These are phyloP conservation scores for Nemania abortiva DNA, from an alignment of 2,329 filamentous ascomycete genomes.

Conservation along the genomic window DNA sequence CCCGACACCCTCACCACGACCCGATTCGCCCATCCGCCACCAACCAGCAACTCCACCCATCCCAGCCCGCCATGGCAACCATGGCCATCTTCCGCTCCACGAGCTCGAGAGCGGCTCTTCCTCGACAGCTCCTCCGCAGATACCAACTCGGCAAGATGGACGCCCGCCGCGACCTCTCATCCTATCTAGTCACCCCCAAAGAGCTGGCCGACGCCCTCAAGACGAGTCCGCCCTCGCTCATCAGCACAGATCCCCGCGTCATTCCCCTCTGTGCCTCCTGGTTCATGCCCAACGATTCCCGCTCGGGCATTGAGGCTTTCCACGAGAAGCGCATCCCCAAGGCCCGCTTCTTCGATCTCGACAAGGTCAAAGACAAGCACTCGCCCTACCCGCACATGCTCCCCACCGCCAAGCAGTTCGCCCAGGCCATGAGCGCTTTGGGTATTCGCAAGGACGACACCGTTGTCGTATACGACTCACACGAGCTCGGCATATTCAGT, in stretches of 20 bases:
- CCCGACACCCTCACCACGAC: slow-evolving; percentile 5
- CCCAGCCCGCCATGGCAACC: slow-evolving; percentile 56
- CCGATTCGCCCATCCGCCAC: slow-evolving; percentile 30
- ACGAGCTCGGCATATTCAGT: slow-evolving; percentile 92
- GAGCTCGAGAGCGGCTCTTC: slow-evolving; percentile 56
- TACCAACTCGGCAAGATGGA: slow-evolving; percentile 53
- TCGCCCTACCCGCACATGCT: slow-evolving; percentile 98
- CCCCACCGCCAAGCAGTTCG: slow-evolving; percentile 82
- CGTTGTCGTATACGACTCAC: slow-evolving; percentile 93
- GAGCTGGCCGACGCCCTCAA: slow-evolving; percentile 85
- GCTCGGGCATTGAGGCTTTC: slow-evolving; percentile 85
- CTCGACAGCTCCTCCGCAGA: slow-evolving; percentile 53
- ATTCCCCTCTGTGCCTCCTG: slow-evolving; percentile 93
- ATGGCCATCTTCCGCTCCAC: slow-evolving; percentile 58
- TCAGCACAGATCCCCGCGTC: slow-evolving; percentile 84
- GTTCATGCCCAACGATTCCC: slow-evolving; percentile 94
- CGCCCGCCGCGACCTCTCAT: slow-evolving; percentile 71
- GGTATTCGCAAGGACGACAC: slow-evolving; percentile 90
- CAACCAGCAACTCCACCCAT: slow-evolving; percentile 19
- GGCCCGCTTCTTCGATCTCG: slow-evolving; percentile 95
- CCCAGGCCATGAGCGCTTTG: slow-evolving; percentile 86
- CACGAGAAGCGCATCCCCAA: slow-evolving; percentile 85
- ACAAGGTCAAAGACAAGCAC: slow-evolving; percentile 87
- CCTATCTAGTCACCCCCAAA: slow-evolving; percentile 87
- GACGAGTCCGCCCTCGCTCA: slow-evolving; percentile 82